These are phyloP conservation scores for button mushroom (Agaricus bisporus) DNA, from an alignment of 768 basidiomycete genomes.

Conservation along the genomic window DNA sequence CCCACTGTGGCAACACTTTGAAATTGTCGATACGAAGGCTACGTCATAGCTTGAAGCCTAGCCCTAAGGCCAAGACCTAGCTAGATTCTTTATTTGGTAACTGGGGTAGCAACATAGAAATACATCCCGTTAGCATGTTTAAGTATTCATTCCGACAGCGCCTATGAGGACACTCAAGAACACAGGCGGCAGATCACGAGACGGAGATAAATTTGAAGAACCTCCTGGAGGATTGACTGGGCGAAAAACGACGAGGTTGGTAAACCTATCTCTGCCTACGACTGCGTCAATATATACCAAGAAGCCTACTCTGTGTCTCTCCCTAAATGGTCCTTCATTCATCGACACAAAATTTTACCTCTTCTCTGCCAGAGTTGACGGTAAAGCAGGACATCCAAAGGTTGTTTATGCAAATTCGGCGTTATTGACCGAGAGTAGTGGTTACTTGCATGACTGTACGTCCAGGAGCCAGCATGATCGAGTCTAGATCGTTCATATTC, in stretches of 20 bases:
- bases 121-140: no score
- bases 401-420: constrained; percentile 5
- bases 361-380: constrained; percentile 1
- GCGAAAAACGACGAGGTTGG: no score
- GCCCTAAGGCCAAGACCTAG: neutral
- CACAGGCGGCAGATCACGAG: no score
- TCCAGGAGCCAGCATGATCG: neutral
- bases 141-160: no score
- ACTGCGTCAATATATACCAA: neutral
- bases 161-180: no score
- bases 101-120: no score
- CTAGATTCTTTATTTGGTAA: no score
- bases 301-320: neutral
- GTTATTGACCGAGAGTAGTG: constrained; percentile 1
- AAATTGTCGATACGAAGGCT: constrained; percentile 3
- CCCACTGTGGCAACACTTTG: neutral
- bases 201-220: no score
- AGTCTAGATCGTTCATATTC: neutral
- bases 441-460: constrained; percentile 5
- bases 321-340: constrained; percentile 5
- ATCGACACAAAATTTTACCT: constrained; percentile 12
- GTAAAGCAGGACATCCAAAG: neutral
- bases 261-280: neutral
- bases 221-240: no score
- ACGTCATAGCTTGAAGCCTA: neutral